phyloP scores from a whole-genome alignment of 805 yeast genomes.

The Scheffersomyces stipitis region DNA sequence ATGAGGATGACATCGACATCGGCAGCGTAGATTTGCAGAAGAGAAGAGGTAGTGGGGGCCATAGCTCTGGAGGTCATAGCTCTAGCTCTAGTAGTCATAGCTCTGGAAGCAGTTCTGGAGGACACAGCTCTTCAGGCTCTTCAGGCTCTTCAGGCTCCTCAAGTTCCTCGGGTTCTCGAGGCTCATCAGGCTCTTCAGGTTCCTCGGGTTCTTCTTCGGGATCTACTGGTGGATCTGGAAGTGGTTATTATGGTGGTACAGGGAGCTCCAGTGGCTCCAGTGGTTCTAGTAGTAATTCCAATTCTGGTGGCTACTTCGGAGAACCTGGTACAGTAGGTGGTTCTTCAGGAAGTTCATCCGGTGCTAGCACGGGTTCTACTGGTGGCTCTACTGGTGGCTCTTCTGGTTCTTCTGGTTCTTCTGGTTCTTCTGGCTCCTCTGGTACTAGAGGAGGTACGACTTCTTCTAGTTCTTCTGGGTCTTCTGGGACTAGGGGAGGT shows the following conservation, averaged over 20 bases:
- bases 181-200: not conserved
- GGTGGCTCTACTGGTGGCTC: slow-evolving; percentile 1
- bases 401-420: not conserved
- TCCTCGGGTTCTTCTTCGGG: not conserved
- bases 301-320: slow-evolving; percentile 1
- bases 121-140: slow-evolving; percentile 1
- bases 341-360: not conserved
- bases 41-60: not conserved
- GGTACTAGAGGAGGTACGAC: not conserved
- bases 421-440: not conserved
- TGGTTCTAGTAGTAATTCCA: not conserved
- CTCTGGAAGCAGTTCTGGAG: too few species aligned
- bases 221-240: slow-evolving; percentile 20
- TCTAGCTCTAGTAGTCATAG: slow-evolving; percentile 11
- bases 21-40: not conserved
- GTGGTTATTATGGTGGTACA: slow-evolving; percentile 2
- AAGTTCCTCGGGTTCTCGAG: not conserved
- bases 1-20: not conserved
- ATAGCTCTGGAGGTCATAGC: slow-evolving; percentile 8
- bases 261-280: not conserved
- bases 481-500: slow-evolving; percentile 1
- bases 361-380: not conserved
- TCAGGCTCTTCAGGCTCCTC: not conserved
- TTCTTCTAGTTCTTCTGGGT: not conserved
- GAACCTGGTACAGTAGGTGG: not conserved